phyloP scores from a whole-genome alignment of 2,329 filamentous ascomycete genomes.

The Phaeosphaeriaceae sp. region DNA sequence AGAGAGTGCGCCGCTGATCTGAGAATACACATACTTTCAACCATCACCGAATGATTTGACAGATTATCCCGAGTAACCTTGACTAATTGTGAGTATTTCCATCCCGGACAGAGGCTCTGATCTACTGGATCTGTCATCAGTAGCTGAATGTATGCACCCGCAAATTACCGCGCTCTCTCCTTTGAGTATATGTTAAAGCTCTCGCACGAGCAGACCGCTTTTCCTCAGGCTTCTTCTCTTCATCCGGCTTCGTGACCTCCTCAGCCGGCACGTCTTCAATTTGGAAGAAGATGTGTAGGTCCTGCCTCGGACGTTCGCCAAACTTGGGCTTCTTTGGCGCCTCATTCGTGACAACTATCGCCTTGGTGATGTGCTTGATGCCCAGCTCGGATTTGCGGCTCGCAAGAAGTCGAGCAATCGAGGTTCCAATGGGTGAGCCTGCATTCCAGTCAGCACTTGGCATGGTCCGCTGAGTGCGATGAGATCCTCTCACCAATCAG shows the following conservation, averaged over 20 bases:
- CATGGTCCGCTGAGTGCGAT: neutral
- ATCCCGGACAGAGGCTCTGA: neutral
- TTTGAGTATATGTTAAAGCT: neutral
- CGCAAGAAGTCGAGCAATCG: constrained; percentile 19
- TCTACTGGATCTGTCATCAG: neutral
- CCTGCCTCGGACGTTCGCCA: neutral
- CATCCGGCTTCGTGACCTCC: neutral
- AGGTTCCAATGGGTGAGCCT: constrained; percentile 27
- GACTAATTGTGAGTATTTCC: too few relatives aligned
- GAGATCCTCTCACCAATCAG: constrained; percentile 20
- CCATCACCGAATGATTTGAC: too few relatives aligned
- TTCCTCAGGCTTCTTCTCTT: neutral
- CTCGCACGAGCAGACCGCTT: neutral
- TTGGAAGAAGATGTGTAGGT: constrained; percentile 23
- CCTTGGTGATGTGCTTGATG: constrained; percentile 21
- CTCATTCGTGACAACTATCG: constrained; percentile 18
- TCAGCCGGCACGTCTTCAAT: constrained; percentile 20
- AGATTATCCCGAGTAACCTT: too few relatives aligned
- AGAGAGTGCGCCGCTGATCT: too few relatives aligned
- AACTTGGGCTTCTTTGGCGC: neutral
- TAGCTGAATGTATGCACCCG: neutral
- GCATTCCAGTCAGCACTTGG: neutral
- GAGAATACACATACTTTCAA: too few relatives aligned
- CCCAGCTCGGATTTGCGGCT: constrained; percentile 26
- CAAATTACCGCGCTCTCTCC: neutral